Percentiles rank a stretch among this genome's conserved stretches.
phyloP scores from a whole-genome alignment of 495 filamentous ascomycete species.

The Antarctomyces pellizariae region DNA sequence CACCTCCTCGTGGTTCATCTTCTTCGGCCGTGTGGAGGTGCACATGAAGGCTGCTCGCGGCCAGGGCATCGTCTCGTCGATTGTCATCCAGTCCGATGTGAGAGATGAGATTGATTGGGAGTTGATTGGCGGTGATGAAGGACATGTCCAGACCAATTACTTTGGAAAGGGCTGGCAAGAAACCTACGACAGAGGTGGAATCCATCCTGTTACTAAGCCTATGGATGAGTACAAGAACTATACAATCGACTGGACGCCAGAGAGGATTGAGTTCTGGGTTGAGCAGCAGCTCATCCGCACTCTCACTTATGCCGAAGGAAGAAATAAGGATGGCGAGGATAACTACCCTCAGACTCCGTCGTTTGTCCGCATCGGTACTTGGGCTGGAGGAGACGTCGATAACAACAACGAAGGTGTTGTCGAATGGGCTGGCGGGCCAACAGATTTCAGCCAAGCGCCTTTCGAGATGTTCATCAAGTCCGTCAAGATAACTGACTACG shows the following conservation, averaged over 20 bases:
- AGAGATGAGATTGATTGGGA: conserved; percentile 87
- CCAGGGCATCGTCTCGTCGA: conserved; percentile 56
- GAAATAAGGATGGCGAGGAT: conserved; percentile 34
- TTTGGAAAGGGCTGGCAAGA: conserved; percentile 63
- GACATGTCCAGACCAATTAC: conserved; percentile 53
- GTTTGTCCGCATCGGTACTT: conserved; percentile 62
- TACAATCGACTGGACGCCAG: conserved; percentile 59
- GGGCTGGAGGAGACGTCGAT: conserved; percentile 60
- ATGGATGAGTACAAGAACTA: conserved; percentile 51
- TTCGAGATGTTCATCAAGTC: conserved; percentile 57
- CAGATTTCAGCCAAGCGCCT: conserved; percentile 43
- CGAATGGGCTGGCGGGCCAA: conserved; percentile 61
- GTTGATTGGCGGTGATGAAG: conserved; percentile 44
- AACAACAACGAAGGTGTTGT: conserved; percentile 25
- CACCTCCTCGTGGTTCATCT: conserved; percentile 48
- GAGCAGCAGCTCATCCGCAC: conserved; percentile 45
- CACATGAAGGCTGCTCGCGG: conserved; percentile 50
- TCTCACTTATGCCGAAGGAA: conserved; percentile 36
- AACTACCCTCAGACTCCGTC: conserved; percentile 71
- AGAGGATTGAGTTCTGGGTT: conserved; percentile 46
- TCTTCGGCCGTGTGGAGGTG: conserved; percentile 52
- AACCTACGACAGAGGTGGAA: conserved; percentile 34
- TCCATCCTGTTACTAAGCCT: conserved; percentile 28
- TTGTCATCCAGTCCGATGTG: conserved; percentile 63
- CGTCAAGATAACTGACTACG: conserved; percentile 41